Conservation (phyloP, 139 green algal genomes). For the Chlorella sorokiniana region DNA sequence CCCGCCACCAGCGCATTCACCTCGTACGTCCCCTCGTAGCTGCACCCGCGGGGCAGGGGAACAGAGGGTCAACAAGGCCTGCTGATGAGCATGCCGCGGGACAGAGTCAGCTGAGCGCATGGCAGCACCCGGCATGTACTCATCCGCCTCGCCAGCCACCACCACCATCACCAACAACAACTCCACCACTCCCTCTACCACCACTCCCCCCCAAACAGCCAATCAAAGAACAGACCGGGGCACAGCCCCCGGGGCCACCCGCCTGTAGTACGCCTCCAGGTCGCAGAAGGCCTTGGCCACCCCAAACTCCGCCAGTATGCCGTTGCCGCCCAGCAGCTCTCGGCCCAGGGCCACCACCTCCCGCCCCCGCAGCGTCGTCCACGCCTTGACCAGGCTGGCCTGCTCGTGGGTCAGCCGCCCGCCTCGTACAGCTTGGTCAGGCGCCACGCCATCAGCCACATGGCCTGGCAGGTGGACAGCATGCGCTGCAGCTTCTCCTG, state of each 20-base stretch:
- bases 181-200: too few relatives aligned
- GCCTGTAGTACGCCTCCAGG: slow-evolving; percentile 81
- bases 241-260: neutral
- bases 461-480: slow-evolving; percentile 81
- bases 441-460: slow-evolving; percentile 81
- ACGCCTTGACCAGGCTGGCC: slow-evolving; percentile 88
- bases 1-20: slow-evolving; percentile 89
- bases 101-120: too few relatives aligned
- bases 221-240: neutral
- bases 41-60: slow-evolving; percentile 47
- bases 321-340: slow-evolving; percentile 94
- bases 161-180: too few relatives aligned
- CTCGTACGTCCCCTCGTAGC: slow-evolving; percentile 90
- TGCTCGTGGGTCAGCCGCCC: slow-evolving; percentile 86
- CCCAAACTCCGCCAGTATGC: slow-evolving; percentile 88
- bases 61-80: neutral
- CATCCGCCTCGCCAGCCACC: too few relatives aligned
- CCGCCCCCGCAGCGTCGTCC: slow-evolving; percentile 75
- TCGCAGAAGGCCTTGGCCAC: slow-evolving; percentile 90
- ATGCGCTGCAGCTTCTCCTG: slow-evolving; percentile 93
- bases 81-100: neutral
- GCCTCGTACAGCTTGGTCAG: slow-evolving; percentile 85
- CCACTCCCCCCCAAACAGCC: neutral
- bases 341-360: slow-evolving; percentile 80
- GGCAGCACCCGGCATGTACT: too few relatives aligned